These are phyloP conservation scores for Boletus mariae DNA, from an alignment of 1,284 basidiomycete species.

Conservation along the genomic window DNA sequence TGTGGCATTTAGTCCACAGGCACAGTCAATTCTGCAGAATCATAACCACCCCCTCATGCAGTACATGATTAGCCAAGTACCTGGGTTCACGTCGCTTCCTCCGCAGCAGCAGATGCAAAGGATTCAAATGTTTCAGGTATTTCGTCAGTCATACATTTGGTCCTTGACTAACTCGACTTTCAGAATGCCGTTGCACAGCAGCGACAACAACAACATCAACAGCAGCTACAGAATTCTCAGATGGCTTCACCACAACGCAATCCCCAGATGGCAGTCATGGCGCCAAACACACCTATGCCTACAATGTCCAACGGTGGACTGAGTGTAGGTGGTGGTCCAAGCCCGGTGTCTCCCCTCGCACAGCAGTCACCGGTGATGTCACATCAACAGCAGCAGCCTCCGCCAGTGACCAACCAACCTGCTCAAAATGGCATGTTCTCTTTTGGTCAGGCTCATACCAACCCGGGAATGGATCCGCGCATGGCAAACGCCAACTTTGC, in stretches of 20 bases:
- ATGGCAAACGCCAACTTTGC: conserved; percentile 26
- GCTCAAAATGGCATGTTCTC: conserved; percentile 34
- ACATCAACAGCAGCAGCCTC: conserved; percentile 23
- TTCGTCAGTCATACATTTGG: conserved; percentile 13
- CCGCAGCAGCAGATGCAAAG: conserved; percentile 55
- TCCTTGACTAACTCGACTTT: conserved; percentile 9
- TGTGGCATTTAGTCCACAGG: conserved; percentile 16
- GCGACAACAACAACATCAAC: conserved; percentile 19
- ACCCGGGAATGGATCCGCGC: conserved; percentile 29
- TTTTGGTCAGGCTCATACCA: conserved; percentile 25
- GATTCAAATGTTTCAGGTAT: conserved; percentile 52
- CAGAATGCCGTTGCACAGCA: conserved; percentile 20
- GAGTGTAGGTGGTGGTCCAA: conserved; percentile 16
- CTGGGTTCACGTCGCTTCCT: conserved; percentile 52
- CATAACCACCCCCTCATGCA: conserved; percentile 56
- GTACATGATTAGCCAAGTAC: conserved; percentile 49
- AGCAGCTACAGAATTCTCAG: conserved; percentile 27
- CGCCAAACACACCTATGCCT: conserved; percentile 20
- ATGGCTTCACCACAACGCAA: conserved; percentile 21
- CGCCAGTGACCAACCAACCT: conserved; percentile 27
- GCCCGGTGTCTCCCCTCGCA: conserved; percentile 29
- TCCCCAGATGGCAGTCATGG: conserved; percentile 29
- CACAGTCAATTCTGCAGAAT: conserved; percentile 51
- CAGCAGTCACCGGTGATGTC: conserved; percentile 30
- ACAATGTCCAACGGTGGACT: conserved; percentile 26